Evolutionary conservation across 1,139 yeast genomes (phyloP), one percentile per base, ranked within the genome.

Genomic region (Pichia sp.): DNA sequence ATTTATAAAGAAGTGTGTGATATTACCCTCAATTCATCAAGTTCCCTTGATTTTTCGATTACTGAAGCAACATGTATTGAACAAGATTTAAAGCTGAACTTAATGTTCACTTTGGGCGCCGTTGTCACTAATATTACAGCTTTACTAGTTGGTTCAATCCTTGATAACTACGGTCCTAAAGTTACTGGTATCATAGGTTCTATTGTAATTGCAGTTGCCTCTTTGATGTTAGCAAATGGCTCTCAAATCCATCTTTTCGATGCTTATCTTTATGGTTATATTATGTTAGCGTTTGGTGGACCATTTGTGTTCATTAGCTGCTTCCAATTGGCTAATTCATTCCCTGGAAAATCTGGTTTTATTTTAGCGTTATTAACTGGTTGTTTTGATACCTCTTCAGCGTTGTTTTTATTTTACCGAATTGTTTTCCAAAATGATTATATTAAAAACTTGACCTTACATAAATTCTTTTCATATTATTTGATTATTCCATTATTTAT

Each of bases 81-180:
- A 26, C 96, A 89, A 65, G 97, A 90, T 62, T 70, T 88, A 59
- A 77, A 86, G 50, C 72, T 90, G 53, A 90, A 90, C 64, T 74
- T 79, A 59, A 77, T 89, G 73, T 90, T 89, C 68, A 85, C 96
- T 0, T 71, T 82, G 35, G 94, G 95, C 34, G 92, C 96, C 16
- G 90, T 85, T 61, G 77, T 84, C 8, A 88, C 97, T n/a, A 89
- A 88, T 61, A 77, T 85, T 8, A 78, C 83, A 43, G 94, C 96
- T 0, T 71, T 90, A 49, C 74, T 86, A 0, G 95, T 89, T 9
- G 97, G 97, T 0, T 74, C 79, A 38, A 73, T 86, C 22, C 71
- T 90, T 47, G 97, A 90, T 60, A 65, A 71, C 20, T 81, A 72
- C 59, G 97, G 97, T 0, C 96, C 97, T 6, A 72, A 85, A 54